phyloP scores from a whole-genome alignment of 345 rosid species.

The Theobroma cacao region DNA sequence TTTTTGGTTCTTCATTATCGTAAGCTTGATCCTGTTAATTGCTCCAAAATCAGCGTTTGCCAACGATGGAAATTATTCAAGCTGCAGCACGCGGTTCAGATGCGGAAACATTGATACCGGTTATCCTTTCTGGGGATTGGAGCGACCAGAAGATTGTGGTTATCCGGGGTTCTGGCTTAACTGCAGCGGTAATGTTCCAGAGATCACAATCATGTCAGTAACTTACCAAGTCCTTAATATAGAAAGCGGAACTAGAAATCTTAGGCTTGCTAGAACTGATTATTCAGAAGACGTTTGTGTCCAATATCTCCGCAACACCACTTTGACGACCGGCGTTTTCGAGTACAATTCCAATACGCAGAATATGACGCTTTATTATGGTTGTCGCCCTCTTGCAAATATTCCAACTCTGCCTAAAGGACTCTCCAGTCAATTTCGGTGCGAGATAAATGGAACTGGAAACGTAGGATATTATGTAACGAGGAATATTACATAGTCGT shows the following conservation, averaged over 20 bases:
- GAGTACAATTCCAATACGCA: background rate
- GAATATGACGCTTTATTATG: constrained; percentile 20
- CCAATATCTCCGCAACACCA: background rate
- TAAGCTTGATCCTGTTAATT: constrained; percentile 2
- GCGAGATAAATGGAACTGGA: background rate
- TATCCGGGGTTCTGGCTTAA: constrained; percentile 24
- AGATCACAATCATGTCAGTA: constrained; percentile 14
- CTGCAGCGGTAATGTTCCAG: background rate
- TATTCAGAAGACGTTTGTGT: constrained; percentile 20
- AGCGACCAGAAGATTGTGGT: constrained; percentile 22
- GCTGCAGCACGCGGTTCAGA: no score
- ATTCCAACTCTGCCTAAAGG: background rate
- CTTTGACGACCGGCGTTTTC: background rate
- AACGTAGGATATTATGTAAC: constrained; percentile 4
- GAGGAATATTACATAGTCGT: background rate
- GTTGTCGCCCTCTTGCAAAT: background rate
- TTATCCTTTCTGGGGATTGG: constrained; percentile 26
- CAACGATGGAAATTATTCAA: no score
- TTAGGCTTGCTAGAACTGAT: constrained; percentile 28
- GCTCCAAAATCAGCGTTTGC: constrained; percentile 21
- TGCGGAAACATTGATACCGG: constrained; percentile 16
- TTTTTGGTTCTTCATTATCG: background rate
- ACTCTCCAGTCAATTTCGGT: background rate
- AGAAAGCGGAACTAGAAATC: background rate
- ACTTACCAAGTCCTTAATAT: constrained; percentile 25